A percentile compares a stretch with the other conserved stretches of the same genome.
Evolutionary conservation across 2,329 filamentous ascomycete genomes (phyloP).

Genomic region (Epicoccum nigrum): DNA sequence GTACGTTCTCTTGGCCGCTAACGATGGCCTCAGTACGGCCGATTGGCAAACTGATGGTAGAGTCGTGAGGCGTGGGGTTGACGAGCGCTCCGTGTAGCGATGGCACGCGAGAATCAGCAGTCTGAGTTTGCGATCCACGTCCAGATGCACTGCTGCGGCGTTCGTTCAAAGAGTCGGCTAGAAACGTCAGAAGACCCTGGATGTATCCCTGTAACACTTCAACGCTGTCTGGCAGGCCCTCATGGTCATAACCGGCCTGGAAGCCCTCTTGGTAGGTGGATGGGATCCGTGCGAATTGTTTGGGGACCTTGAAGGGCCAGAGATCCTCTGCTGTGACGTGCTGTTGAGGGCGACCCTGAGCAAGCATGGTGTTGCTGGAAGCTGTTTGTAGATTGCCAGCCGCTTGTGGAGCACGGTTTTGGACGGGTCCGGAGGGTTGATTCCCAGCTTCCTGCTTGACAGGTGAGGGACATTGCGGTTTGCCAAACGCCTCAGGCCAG

Average conservation of each 20-base stretch:
- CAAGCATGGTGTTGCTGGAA: constrained; percentile 18
- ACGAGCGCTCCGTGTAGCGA: constrained; percentile 38
- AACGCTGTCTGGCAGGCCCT: constrained; percentile 38
- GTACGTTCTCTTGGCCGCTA: constrained; percentile 36
- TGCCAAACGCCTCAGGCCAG: constrained; percentile 42
- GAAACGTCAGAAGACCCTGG: constrained; percentile 39
- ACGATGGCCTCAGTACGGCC: constrained; percentile 18
- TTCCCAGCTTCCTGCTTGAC: constrained; percentile 19
- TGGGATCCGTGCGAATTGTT: constrained; percentile 29
- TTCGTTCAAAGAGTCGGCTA: constrained; percentile 36
- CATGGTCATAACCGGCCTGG: constrained; percentile 46
- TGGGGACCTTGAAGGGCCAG: constrained; percentile 29
- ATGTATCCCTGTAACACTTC: constrained; percentile 45
- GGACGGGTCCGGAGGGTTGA: constrained; percentile 7
- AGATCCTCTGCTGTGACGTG: constrained; percentile 27
- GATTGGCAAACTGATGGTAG: constrained; percentile 37
- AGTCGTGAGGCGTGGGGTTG: constrained; percentile 35
- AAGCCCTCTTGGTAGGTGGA: constrained; percentile 48
- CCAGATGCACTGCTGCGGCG: constrained; percentile 17
- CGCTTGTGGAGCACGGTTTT: constrained; percentile 16
- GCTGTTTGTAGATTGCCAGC: constrained; percentile 13
- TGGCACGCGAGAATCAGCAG: constrained; percentile 24
- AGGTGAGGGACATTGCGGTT: constrained; percentile 27
- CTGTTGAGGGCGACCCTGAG: constrained; percentile 24
- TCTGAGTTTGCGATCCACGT: constrained; percentile 16